These are phyloP conservation scores for Hypoxylon subgilvum DNA, from an alignment of 495 filamentous ascomycete species.

Conservation along the genomic window DNA sequence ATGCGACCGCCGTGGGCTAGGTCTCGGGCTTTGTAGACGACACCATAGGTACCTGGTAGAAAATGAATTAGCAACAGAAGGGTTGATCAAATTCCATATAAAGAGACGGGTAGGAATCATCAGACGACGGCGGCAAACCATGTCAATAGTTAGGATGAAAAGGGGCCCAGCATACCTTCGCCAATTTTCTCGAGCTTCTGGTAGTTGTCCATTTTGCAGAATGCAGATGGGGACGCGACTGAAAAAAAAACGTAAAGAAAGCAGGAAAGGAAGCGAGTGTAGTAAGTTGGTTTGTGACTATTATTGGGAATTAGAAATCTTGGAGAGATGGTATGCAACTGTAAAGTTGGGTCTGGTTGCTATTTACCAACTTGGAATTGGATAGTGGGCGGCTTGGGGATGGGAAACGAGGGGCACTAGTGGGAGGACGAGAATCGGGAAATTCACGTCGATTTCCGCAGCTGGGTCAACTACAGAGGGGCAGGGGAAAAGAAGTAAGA, in stretches of 20 bases:
- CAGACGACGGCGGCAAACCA: conserved; percentile 1
- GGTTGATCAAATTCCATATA: not conserved
- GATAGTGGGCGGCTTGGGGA: conserved; percentile 19
- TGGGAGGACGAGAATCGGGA: conserved; percentile 6
- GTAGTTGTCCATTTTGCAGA: conserved; percentile 87
- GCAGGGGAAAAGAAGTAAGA: not conserved
- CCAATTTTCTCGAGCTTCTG: conserved; percentile 99
- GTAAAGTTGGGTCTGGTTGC: conserved; percentile 20
- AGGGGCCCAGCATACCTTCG: conserved; percentile 82
- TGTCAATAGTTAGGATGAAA: conserved; percentile 5
- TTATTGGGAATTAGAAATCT: conserved; percentile 2
- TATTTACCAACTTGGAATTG: conserved; percentile 23
- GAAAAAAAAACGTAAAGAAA: conserved; percentile 17
- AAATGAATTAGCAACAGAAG: conserved; percentile 1
- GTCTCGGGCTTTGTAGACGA: conserved; percentile 91
- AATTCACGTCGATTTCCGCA: conserved; percentile 3
- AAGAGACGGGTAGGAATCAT: too few relatives aligned
- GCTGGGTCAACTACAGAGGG: not conserved
- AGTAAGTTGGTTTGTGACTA: conserved; percentile 2
- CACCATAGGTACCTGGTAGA: conserved; percentile 80
- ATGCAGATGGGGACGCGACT: conserved; percentile 6
- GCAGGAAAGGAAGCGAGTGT: conserved; percentile 23
- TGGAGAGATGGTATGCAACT: not conserved
- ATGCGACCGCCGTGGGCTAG: conserved; percentile 77
- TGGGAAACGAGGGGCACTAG: conserved; percentile 35